Conservation (phyloP, 768 basidiomycete species). For the Suillus occidentalis region DNA sequence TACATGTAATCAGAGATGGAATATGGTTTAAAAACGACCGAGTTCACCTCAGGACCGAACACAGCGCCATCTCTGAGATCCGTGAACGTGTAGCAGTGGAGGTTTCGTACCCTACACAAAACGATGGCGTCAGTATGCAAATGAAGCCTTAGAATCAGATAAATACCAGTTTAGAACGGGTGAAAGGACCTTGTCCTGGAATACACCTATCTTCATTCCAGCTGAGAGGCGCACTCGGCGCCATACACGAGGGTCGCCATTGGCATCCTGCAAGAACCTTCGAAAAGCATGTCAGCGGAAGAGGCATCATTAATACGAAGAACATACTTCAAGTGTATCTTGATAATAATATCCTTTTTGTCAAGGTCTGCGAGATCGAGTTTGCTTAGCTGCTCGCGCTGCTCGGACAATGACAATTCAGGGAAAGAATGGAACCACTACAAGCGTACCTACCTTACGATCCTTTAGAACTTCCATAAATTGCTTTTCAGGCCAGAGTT, state of each 20-base stretch:
- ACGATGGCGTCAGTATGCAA: slow-evolving; percentile 2
- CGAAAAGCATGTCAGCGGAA: neutral
- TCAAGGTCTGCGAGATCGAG: slow-evolving; percentile 20
- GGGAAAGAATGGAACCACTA: slow-evolving; percentile 1
- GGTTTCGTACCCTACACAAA: slow-evolving; percentile 24
- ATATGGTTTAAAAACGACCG: neutral
- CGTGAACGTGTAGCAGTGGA: slow-evolving; percentile 34
- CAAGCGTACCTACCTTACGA: slow-evolving; percentile 20
- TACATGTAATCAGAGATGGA: neutral
- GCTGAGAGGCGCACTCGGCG: slow-evolving; percentile 34
- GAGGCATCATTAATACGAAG: slow-evolving; percentile 13
- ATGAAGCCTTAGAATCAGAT: slow-evolving; percentile 1
- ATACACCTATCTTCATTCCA: slow-evolving; percentile 32
- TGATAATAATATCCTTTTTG: slow-evolving; percentile 21
- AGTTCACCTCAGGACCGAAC: slow-evolving; percentile 32
- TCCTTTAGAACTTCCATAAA: slow-evolving; percentile 27
- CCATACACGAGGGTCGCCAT: slow-evolving; percentile 30
- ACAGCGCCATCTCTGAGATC: slow-evolving; percentile 36
- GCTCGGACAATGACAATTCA: slow-evolving; percentile 6
- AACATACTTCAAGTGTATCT: slow-evolving; percentile 16
- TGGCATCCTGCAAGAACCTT: slow-evolving; percentile 7
- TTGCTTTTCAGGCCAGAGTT: slow-evolving; percentile 23
- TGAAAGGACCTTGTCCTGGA: slow-evolving; percentile 36
- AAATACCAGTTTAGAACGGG: slow-evolving; percentile 35
- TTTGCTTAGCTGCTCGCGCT: slow-evolving; percentile 22